Base-by-base conservation (phyloP, 805 yeast species). In the Candida suzukii region DNA sequence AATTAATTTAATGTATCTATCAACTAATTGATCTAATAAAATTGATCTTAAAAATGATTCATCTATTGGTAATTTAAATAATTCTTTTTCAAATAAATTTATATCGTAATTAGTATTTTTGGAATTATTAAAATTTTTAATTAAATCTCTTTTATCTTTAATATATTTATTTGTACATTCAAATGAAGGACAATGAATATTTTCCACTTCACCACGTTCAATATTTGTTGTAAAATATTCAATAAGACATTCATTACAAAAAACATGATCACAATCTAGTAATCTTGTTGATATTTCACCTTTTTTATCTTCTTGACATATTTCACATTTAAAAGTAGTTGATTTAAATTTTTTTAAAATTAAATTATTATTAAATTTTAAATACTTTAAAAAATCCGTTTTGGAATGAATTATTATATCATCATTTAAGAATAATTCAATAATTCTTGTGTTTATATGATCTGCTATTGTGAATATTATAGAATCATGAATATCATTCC, bases 151-250 rank as follows among this genome's bases (percentile, higher is more conserved):
- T 12, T 31, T 41, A 2, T 34, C 19, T 24, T 44, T 39, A 27
- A 50, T 52, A 22, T 43, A 47, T 11, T 30, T 28, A 41, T 56
- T 63, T 3, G 74, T 68, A 42, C 78, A 73, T 30, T 65, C 68
- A 47, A 70, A 73, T 36, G 76, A 69, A 1, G 85, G 84, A 49
- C 86, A 80, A 52, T 77, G 78, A 2, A 80, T 60, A 36, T 62
- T 70, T 16, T 67, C 67, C 4, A 76, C 64, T 28, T 71, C 73
- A 3, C 81, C 84, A 4, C 67, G 53, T 8, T 50, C 51, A 12
- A 79, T 76, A 35, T 60, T 55, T 3, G 66, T 56, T 1, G 53
- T 46, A 38, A 69, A 71, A 45, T 71, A 77, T 6, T 65, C 68
- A 12, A 40, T 43, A 3, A 74, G 53, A 45, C 85, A 79, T 1